Evolutionary conservation across 208 protist species (phyloP), one percentile per base, ranked within the genome.

Genomic region (Trypanosoma cruzi): DNA sequence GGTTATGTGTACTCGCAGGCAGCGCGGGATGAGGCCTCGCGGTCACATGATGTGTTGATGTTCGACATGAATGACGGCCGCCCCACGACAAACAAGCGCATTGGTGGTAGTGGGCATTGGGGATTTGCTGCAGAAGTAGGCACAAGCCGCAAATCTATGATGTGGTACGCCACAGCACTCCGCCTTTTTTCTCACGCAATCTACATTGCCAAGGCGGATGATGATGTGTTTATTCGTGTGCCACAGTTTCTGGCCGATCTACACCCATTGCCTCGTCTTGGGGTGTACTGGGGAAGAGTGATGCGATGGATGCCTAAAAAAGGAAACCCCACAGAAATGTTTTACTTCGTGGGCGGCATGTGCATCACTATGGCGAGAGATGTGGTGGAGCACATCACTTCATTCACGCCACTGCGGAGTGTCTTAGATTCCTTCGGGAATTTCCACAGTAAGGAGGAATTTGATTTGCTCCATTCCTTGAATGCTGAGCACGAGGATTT

Each of bases 191-290:
- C 44, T 20, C 24, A 63, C 10, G 71, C 75, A 26, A 57, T 68
- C 1, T 88, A 68, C 72, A 75, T 88, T 59, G 64, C 75, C n/a
- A 88, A 88, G 59, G 68, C 66, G 13, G 82, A 88, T 66, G 82
- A 88, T 63, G 82, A 88, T 64, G 52, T 65, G 16, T 88, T 82
- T 67, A 4, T 84, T 44, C 71, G 73, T 40, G 76, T 85, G 37
- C 82, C 82, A 57, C 78, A 87, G 66, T 77, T 76, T 34, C 29
- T 87, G 40, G 56, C 71, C n/a, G 82, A 83, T 57, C 28, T 84
- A 22, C 61, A 64, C 28, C 7, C 32, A 20, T 31, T 79, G 34
- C 73, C 73, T 0, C 64, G 40, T 26, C 13, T n/a, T 42, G 34
- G 54, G 18, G 24, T 68, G 13, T 75, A 75, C 44, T 75, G 69